Conservation (phyloP, 495 filamentous ascomycete genomes). For the Daldinia loculata region DNA sequence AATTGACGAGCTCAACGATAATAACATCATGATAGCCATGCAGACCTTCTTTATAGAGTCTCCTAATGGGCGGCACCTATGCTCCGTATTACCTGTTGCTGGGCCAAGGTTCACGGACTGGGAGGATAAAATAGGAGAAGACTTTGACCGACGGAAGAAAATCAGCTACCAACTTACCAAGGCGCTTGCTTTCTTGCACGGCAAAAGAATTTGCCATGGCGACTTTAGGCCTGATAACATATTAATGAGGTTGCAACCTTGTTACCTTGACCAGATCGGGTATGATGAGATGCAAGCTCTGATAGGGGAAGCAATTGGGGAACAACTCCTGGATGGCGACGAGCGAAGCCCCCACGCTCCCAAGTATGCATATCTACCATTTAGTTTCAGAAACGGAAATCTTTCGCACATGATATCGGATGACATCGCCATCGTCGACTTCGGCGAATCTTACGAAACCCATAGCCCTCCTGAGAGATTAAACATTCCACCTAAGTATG, state of each 20-base stretch:
- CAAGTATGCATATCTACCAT: background rate
- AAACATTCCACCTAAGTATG: background rate
- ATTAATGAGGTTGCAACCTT: background rate
- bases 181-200: background rate
- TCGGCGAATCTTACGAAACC: background rate
- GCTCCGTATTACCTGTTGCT: background rate
- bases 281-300: background rate
- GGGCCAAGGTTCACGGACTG: background rate
- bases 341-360: background rate
- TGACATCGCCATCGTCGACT: background rate
- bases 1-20: background rate
- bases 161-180: background rate
- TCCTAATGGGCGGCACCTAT: background rate
- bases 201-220: background rate
- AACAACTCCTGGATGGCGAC: background rate
- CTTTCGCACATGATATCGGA: background rate
- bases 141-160: background rate
- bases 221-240: background rate
- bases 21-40: background rate
- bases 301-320: background rate
- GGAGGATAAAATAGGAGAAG: background rate
- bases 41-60: background rate
- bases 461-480: background rate
- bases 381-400: background rate
- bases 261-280: background rate